Conservation (phyloP, 1,284 basidiomycete species). For the Tremellales sp. region DNA sequence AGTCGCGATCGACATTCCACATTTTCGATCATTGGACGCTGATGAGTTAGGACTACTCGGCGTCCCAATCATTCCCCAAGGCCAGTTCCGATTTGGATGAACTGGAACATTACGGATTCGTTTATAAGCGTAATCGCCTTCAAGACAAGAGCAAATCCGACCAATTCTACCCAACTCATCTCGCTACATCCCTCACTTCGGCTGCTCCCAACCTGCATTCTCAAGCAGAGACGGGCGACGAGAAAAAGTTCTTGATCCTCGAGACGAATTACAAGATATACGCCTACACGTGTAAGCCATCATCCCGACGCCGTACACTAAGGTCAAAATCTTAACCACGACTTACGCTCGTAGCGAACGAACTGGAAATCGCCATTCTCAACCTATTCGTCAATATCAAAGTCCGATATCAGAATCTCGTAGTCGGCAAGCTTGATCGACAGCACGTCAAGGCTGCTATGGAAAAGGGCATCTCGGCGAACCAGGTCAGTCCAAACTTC, state of each 20-base stretch:
- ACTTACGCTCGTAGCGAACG: slow-evolving; percentile 66
- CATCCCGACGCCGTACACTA: neutral
- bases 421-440: slow-evolving; percentile 89
- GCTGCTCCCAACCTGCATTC: slow-evolving; percentile 60
- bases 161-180: slow-evolving; percentile 90
- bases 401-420: slow-evolving; percentile 92
- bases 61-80: slow-evolving; percentile 70
- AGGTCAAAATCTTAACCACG: too few relatives aligned
- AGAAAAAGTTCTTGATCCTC: slow-evolving; percentile 87
- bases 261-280: slow-evolving; percentile 99
- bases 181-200: slow-evolving; percentile 82
- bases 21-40: too few relatives aligned
- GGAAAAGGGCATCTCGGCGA: slow-evolving; percentile 90
- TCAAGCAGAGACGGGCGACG: slow-evolving; percentile 43
- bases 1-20: slow-evolving; percentile 29
- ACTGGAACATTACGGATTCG: slow-evolving; percentile 88
- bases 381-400: slow-evolving; percentile 91
- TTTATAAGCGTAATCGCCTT: slow-evolving; percentile 67
- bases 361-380: slow-evolving; percentile 91
- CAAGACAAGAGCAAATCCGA: slow-evolving; percentile 39
- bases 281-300: slow-evolving; percentile 80
- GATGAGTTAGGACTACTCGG: slow-evolving; percentile 92
- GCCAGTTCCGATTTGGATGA: slow-evolving; percentile 87
- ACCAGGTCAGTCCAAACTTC: slow-evolving; percentile 62
- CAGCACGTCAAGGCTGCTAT: slow-evolving; percentile 93